Conservation (phyloP, 768 basidiomycete genomes). For the Russula brevipes region DNA sequence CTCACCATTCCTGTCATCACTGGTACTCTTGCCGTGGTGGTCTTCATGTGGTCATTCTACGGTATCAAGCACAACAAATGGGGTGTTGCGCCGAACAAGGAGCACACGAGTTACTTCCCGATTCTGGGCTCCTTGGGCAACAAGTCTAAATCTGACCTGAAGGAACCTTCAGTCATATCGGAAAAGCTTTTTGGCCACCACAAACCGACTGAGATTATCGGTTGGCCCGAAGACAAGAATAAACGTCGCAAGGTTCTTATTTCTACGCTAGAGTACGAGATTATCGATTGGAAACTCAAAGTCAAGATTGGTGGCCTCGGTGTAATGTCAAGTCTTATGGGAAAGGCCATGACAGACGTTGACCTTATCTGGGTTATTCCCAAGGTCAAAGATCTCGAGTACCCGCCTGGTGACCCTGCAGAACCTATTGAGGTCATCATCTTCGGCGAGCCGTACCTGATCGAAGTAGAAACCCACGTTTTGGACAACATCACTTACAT, state of each 20-base stretch:
- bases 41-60: slow-evolving; percentile 97
- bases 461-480: slow-evolving; percentile 90
- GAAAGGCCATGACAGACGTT: slow-evolving; percentile 96
- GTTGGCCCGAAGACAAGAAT: slow-evolving; percentile 93
- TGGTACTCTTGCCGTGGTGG: slow-evolving; percentile 68
- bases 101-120: slow-evolving; percentile 77
- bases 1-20: slow-evolving; percentile 80
- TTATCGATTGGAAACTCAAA: slow-evolving; percentile 96
- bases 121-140: slow-evolving; percentile 64
- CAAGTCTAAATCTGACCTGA: slow-evolving; percentile 67
- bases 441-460: slow-evolving; percentile 91
- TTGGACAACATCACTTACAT: slow-evolving; percentile 95
- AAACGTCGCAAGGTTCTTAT: slow-evolving; percentile 91
- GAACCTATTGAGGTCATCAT: slow-evolving; percentile 96
- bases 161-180: slow-evolving; percentile 53
- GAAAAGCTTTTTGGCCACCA: slow-evolving; percentile 65
- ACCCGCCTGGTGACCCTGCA: slow-evolving; percentile 84
- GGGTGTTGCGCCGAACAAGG: slow-evolving; percentile 73
- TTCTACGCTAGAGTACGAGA: slow-evolving; percentile 90
- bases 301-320: slow-evolving; percentile 97
- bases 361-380: slow-evolving; percentile 92
- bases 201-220: slow-evolving; percentile 67
- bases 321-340: slow-evolving; percentile 97
- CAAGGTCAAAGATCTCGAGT: slow-evolving; percentile 92
- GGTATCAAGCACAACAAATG: slow-evolving; percentile 92